These are phyloP conservation scores for Teratosphaeria nubilosa DNA, from an alignment of 2,329 filamentous ascomycete species.

Conservation along the genomic window DNA sequence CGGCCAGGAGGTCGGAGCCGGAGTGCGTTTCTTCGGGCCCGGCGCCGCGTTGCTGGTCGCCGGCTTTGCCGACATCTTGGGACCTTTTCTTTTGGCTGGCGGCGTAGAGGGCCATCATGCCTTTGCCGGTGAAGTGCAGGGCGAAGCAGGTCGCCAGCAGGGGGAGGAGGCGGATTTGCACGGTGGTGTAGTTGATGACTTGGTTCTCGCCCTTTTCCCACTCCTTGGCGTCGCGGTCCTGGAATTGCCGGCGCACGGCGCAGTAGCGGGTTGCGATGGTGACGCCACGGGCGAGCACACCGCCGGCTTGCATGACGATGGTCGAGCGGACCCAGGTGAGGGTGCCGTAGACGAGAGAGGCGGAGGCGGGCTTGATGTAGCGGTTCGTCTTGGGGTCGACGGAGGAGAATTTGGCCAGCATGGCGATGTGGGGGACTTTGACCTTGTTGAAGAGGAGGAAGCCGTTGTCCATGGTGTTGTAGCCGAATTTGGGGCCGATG, in stretches of 20 bases:
- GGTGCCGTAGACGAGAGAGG: slow-evolving; percentile 63
- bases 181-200: slow-evolving; percentile 73
- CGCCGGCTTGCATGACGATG: slow-evolving; percentile 64
- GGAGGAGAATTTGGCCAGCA: slow-evolving; percentile 61
- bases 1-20: slow-evolving; percentile 58
- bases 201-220: slow-evolving; percentile 55
- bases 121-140: slow-evolving; percentile 67
- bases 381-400: slow-evolving; percentile 59
- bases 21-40: slow-evolving; percentile 59
- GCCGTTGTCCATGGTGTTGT: slow-evolving; percentile 66
- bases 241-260: slow-evolving; percentile 66
- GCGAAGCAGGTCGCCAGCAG: slow-evolving; percentile 65
- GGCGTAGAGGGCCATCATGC: slow-evolving; percentile 65
- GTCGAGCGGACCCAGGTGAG: slow-evolving; percentile 64
- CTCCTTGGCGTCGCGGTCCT: slow-evolving; percentile 57
- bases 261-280: slow-evolving; percentile 69
- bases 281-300: slow-evolving; percentile 62
- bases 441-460: slow-evolving; percentile 68
- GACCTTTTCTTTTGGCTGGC: slow-evolving; percentile 60
- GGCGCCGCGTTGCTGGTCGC: slow-evolving; percentile 41
- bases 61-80: slow-evolving; percentile 32
- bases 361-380: slow-evolving; percentile 56
- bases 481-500: slow-evolving; percentile 50
- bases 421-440: slow-evolving; percentile 63
- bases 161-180: slow-evolving; percentile 62